Percentiles rank a stretch among this genome's conserved stretches.
phyloP scores from a whole-genome alignment of 1,284 basidiomycete genomes.

The Moesziomyces sp. region DNA sequence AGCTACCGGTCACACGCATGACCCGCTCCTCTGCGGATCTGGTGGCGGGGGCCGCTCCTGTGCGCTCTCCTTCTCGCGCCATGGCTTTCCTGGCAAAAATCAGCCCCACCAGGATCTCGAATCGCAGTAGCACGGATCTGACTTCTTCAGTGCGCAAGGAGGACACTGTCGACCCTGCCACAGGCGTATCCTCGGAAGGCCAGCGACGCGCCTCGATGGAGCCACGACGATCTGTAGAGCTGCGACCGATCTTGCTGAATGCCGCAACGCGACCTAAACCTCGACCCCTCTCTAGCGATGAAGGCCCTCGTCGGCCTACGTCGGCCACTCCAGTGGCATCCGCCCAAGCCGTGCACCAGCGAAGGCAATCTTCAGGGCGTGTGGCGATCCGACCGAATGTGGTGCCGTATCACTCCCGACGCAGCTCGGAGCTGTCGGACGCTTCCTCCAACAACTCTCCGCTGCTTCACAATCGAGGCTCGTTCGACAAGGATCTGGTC shows the following conservation, averaged over 20 bases:
- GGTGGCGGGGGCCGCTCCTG: conserved; percentile 1
- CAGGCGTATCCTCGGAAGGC: conserved; percentile 13
- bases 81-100: conserved; percentile 39
- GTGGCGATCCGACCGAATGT: conserved; percentile 32
- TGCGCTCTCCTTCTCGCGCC: conserved; percentile 27
- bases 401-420: conserved; percentile 39
- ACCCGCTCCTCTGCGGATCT: conserved; percentile 15
- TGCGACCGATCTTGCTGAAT: conserved; percentile 39
- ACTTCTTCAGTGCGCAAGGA: conserved; percentile 1
- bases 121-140: conserved; percentile 33
- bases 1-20: conserved; percentile 21
- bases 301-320: not conserved
- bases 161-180: conserved; percentile 1
- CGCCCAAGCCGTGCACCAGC: conserved; percentile 17
- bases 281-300: not conserved
- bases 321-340: not conserved
- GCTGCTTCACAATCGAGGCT: conserved; percentile 9
- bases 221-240: conserved; percentile 36
- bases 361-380: conserved; percentile 20
- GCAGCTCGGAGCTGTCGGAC: conserved; percentile 28
- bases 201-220: conserved; percentile 24
- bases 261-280: conserved; percentile 16
- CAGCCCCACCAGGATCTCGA: conserved; percentile 12
- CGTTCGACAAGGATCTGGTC: conserved; percentile 20
- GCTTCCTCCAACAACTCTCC: conserved; percentile 30